Conservation (phyloP, 441 rosid genomes). For the Euphorbia schlechtendalii region DNA sequence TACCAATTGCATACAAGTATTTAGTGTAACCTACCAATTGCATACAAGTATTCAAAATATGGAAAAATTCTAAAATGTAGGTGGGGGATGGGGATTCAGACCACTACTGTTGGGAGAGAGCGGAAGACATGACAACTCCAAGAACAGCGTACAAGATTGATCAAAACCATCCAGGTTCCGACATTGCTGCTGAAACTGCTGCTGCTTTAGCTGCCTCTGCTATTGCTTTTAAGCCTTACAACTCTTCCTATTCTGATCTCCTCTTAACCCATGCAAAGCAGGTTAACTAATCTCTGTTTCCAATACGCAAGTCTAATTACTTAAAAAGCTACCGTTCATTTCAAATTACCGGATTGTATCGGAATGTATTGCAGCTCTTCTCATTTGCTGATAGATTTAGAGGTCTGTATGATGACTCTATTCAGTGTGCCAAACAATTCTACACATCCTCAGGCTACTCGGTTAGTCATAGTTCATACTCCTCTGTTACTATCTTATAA, state of each 20-base stretch:
- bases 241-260: constrained; percentile 65
- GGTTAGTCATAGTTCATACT: constrained; percentile 22
- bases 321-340: no score
- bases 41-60: not conserved
- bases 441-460: constrained; percentile 73
- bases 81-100: constrained; percentile 86
- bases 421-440: constrained; percentile 63
- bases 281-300: constrained; percentile 25
- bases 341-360: no score
- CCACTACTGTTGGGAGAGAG: constrained; percentile 82
- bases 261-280: constrained; percentile 71
- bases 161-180: constrained; percentile 66
- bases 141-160: constrained; percentile 71
- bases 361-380: constrained; percentile 44
- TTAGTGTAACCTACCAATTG: constrained; percentile 7
- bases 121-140: constrained; percentile 90
- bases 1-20: no score
- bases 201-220: constrained; percentile 83
- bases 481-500: not conserved
- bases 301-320: no score
- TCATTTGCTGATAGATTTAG: constrained; percentile 74
- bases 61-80: constrained; percentile 17
- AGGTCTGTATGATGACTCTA: constrained; percentile 71
- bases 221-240: constrained; percentile 70
- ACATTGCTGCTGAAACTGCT: constrained; percentile 84